phyloP scores from a whole-genome alignment of 352 stramenopile genomes.

The Phytophthora niederhauseri region DNA sequence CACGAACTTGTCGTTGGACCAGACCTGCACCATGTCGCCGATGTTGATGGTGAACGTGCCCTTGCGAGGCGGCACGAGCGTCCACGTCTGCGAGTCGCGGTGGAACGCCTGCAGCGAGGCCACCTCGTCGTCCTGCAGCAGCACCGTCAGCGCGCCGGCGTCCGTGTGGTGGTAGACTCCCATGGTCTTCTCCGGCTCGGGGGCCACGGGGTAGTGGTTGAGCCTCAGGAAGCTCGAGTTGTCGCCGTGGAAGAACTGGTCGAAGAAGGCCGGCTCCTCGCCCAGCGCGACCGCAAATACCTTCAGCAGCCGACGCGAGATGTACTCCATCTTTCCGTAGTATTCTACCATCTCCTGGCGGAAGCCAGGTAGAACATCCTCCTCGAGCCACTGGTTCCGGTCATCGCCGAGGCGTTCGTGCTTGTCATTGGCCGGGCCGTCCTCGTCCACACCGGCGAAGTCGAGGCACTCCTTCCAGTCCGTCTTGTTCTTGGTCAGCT shows the following conservation, averaged over 20 bases:
- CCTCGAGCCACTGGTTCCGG: slow-evolving; percentile 82
- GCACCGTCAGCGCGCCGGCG: slow-evolving; percentile 55
- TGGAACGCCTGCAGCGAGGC: slow-evolving; percentile 61
- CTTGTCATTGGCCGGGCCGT: slow-evolving; percentile 45
- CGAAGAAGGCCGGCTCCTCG: slow-evolving; percentile 51
- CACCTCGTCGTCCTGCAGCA: slow-evolving; percentile 66
- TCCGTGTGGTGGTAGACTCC: slow-evolving; percentile 68
- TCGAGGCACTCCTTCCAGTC: slow-evolving; percentile 95
- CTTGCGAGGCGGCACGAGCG: slow-evolving; percentile 45
- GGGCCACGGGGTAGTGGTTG: slow-evolving; percentile 90
- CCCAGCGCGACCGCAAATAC: slow-evolving; percentile 57
- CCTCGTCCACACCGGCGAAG: slow-evolving; percentile 37
- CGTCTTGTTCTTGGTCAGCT: slow-evolving; percentile 93
- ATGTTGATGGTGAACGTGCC: slow-evolving; percentile 67
- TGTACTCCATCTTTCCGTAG: slow-evolving; percentile 56
- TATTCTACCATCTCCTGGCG: slow-evolving; percentile 44
- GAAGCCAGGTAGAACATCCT: slow-evolving; percentile 60
- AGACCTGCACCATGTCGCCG: slow-evolving; percentile 65
- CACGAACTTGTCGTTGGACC: slow-evolving; percentile 57
- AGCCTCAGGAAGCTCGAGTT: slow-evolving; percentile 93
- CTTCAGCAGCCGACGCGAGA: slow-evolving; percentile 59
- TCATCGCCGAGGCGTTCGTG: slow-evolving; percentile 85
- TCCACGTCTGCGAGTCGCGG: slow-evolving; percentile 51
- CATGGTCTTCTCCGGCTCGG: slow-evolving; percentile 49
- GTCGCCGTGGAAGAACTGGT: slow-evolving; percentile 60